Evolutionary conservation across 2,329 filamentous ascomycete genomes (phyloP), one percentile per base, ranked within the genome.

Genomic region (Colletotrichum australisinense): DNA sequence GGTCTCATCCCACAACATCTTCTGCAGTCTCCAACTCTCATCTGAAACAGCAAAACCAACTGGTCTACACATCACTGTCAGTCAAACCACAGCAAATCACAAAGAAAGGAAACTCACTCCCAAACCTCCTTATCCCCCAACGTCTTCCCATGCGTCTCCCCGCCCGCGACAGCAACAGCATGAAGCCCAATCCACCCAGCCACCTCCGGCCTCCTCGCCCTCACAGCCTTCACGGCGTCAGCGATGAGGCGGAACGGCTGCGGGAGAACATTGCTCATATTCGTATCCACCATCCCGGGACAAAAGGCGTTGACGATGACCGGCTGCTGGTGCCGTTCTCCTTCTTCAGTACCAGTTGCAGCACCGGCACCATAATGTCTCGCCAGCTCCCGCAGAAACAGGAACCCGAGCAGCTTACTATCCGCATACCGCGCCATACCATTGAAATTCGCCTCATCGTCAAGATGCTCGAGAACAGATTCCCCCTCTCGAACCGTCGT

Each of bases 301-400:
- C 68, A 71, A 32, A 67, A 71, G 9, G 55, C 63, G 42, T 71
- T 71, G 35, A 56, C 42, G n/a, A 71, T 71, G n/a, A 67, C 63
- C 46, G 24, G 32, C 9, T 67, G 42, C 42, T n/a, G 42, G 2
- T n/a, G 42, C 35, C 35, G 35, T 6, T 38, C 1, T 16, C 35
- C 38, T 42, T 49, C 42, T 2, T 46, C 42, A 2, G 14, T 46
- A 1, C 38, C 42, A 1, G 63, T 24, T 4, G 28, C 42, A 9
- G 6, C 8, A 19, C 19, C 56, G 2, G 63, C 19, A 16, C 28
- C 46, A 22, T 67, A 67, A 32, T 60, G 22, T 19, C 56, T 22
- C 8, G 38, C 14, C 16, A 71, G 42, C 62, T 66, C 62, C 26
- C 49, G 63, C 24, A 67, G 42, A 3, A 71, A 71, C 16, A 71